Conservation (phyloP, 768 basidiomycete species). For the Boletus rubropictus region DNA sequence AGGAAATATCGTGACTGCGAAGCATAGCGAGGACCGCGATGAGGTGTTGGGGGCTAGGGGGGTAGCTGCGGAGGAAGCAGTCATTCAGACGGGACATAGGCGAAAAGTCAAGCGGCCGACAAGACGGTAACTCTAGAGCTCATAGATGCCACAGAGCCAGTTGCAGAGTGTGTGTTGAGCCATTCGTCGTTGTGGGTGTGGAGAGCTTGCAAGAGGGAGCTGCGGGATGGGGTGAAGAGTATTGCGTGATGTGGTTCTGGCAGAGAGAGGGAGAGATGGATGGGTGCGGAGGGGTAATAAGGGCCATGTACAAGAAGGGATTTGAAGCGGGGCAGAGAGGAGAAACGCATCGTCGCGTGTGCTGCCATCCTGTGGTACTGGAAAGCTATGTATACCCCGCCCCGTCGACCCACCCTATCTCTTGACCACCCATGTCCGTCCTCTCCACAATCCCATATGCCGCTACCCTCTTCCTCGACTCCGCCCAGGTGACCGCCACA, state of each 20-base stretch:
- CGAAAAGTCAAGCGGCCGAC: conserved; percentile 36
- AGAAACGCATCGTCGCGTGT: conserved; percentile 35
- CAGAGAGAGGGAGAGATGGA: conserved; percentile 57
- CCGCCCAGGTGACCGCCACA: conserved; percentile 42
- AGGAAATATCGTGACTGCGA: conserved; percentile 26
- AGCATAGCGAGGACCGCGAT: conserved; percentile 47
- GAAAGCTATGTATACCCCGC: not conserved
- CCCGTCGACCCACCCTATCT: not conserved
- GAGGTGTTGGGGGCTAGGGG: conserved; percentile 54
- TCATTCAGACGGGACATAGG: conserved; percentile 5
- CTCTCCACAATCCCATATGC: conserved; percentile 12
- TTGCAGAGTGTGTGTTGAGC: conserved; percentile 31
- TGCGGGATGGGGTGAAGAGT: conserved; percentile 50
- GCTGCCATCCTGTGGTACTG: conserved; percentile 22
- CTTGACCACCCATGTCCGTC: conserved; percentile 10
- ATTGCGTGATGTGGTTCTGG: conserved; percentile 35
- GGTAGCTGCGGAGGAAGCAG: conserved; percentile 44
- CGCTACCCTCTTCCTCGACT: conserved; percentile 10
- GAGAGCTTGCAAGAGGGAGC: conserved; percentile 39
- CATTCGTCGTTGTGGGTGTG: conserved; percentile 47
- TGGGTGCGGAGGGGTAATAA: conserved; percentile 62
- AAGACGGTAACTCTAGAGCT: conserved; percentile 47
- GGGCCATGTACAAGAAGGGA: conserved; percentile 58
- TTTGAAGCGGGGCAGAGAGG: conserved; percentile 48
- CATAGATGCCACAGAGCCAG: conserved; percentile 33